These are phyloP conservation scores for Saxophila tyrrhenica DNA, from an alignment of 495 filamentous ascomycete species.

Conservation along the genomic window DNA sequence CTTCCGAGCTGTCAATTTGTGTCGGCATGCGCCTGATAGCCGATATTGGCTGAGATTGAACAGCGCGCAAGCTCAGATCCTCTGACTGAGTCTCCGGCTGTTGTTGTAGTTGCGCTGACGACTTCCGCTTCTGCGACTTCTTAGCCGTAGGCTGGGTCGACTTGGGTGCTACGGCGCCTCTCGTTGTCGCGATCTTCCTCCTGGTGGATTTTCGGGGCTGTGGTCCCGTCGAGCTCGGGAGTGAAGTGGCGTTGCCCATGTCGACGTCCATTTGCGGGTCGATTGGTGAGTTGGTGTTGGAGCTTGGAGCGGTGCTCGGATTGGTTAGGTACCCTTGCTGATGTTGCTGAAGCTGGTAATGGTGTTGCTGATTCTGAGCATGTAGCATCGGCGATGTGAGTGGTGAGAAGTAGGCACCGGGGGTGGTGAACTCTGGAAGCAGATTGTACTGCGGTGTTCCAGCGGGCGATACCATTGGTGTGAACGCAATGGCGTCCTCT, in stretches of 20 bases:
- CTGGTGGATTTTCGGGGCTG: slow-evolving; percentile 18
- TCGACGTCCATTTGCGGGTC: slow-evolving; percentile 24
- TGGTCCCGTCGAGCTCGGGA: slow-evolving; percentile 10
- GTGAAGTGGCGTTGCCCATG: slow-evolving; percentile 18
- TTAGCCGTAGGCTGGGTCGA: slow-evolving; percentile 72
- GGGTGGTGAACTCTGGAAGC: slow-evolving; percentile 68
- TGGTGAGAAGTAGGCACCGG: slow-evolving; percentile 87
- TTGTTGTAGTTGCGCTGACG: slow-evolving; percentile 28
- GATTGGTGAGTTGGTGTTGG: slow-evolving; percentile 25
- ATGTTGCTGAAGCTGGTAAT: slow-evolving; percentile 13
- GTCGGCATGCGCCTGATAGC: slow-evolving; percentile 12
- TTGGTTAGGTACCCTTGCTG: slow-evolving; percentile 9
- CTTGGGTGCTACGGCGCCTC: slow-evolving; percentile 23
- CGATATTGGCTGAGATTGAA: slow-evolving; percentile 1
- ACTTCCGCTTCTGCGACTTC: slow-evolving; percentile 59
- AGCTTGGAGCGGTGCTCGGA: slow-evolving; percentile 22
- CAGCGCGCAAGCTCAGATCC: slow-evolving; percentile 17
- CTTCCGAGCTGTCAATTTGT: slow-evolving; percentile 45
- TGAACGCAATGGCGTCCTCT: slow-evolving; percentile 85
- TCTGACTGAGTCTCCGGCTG: slow-evolving; percentile 7
- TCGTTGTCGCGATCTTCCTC: slow-evolving; percentile 23
- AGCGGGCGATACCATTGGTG: slow-evolving; percentile 85
- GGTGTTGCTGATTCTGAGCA: slow-evolving; percentile 46
- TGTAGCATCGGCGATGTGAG: slow-evolving; percentile 84
- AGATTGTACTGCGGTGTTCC: slow-evolving; percentile 79